Evolutionary conservation across 2,329 filamentous ascomycete genomes (phyloP), one percentile per base, ranked within the genome.

Genomic region (Penicillium sp.): DNA sequence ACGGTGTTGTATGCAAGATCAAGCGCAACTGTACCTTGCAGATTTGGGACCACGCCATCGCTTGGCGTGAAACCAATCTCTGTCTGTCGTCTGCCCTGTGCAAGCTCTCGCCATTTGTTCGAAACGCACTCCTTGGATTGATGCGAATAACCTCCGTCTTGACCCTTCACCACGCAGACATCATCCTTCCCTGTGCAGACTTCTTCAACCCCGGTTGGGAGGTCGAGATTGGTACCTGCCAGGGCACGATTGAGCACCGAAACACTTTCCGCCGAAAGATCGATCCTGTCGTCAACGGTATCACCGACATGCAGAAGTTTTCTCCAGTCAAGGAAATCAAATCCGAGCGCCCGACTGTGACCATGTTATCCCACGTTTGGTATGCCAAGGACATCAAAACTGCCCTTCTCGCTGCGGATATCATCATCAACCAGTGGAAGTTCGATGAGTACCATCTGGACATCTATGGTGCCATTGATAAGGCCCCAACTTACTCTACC

Each of bases 121-220:
- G 75, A 50, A 75, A 74, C 26, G 67, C 73, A 48, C 63, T 77
- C 1, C 64, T 77, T 4, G 69, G 72, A 1, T 62, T 76, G 24
- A 74, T 76, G 62, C 68, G 74, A 12, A 64, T 77, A 34, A 74
- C 73, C 2, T 73, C 72, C 3, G 68, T 71, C n/a, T 59, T 76
- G 35, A 69, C 71, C 13, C 66, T 74, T 43, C 71, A 74, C 50
- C 79, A 83, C 54, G 79, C 79, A n/a, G 80, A 83, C 62, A 76
- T 80, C 33, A 72, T 78, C 45, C 66, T 78, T n/a, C 77, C 77
- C 7, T 79, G 73, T 60, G 73, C 75, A 35, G 79, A 81, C 55
- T 79, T 81, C 63, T 83, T 82, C 67, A 83, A 82, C 57, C 80
- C 80, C 1, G 78, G 77, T 43, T 83, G 80, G 80, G 80, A 83